These are phyloP conservation scores for Nigrospora oryzae DNA, from an alignment of 2,329 filamentous ascomycete species.

Conservation along the genomic window DNA sequence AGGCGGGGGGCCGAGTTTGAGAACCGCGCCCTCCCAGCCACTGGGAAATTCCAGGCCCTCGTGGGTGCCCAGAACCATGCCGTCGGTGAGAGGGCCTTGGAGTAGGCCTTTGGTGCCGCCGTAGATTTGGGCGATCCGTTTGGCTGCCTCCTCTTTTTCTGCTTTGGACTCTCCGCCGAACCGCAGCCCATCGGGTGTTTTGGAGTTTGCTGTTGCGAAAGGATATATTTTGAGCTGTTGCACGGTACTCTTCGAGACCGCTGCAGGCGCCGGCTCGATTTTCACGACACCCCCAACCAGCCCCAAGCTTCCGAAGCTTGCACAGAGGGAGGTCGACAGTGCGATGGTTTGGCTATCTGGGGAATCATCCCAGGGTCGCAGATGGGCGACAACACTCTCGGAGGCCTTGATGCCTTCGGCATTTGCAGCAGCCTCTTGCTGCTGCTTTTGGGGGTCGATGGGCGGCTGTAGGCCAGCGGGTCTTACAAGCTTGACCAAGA, in stretches of 20 bases:
- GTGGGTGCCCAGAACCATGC: conserved; percentile 61
- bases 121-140: conserved; percentile 66
- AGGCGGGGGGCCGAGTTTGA: conserved; percentile 64
- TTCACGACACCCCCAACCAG: conserved; percentile 83
- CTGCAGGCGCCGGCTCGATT: conserved; percentile 71
- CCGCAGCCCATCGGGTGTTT: conserved; percentile 58
- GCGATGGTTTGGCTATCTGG: conserved; percentile 75
- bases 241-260: conserved; percentile 57
- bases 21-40: conserved; percentile 75
- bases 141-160: conserved; percentile 69
- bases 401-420: conserved; percentile 41
- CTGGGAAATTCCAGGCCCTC: conserved; percentile 44
- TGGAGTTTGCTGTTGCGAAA: conserved; percentile 52
- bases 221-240: conserved; percentile 70
- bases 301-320: conserved; percentile 59
- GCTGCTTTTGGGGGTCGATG: conserved; percentile 58
- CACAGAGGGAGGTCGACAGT: conserved; percentile 70
- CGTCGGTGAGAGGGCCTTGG: conserved; percentile 81
- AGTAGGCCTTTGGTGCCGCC: conserved; percentile 55
- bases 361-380: conserved; percentile 76
- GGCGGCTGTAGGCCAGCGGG: conserved; percentile 69
- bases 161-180: conserved; percentile 84
- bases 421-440: conserved; percentile 57
- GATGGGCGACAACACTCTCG: conserved; percentile 64
- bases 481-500: conserved; percentile 76